Percentiles rank a stretch among this genome's conserved stretches.
Evolutionary conservation across 108 stramenopile species (phyloP).

Genomic region (Conticribra guillardii): DNA sequence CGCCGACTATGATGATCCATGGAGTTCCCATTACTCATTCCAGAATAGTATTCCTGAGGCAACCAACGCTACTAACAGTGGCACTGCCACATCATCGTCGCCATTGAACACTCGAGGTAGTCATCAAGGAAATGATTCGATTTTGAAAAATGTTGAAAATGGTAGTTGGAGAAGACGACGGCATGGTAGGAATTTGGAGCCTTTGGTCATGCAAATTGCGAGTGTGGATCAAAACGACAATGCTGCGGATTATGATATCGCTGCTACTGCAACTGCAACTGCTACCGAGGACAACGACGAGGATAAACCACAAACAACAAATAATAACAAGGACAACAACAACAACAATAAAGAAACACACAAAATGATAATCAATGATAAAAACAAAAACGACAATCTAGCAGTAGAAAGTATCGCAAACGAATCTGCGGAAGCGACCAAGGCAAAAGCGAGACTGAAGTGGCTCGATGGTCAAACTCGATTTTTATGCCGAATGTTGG

Average conservation of each 20-base stretch:
- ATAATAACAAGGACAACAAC: neutral
- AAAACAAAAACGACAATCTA: neutral
- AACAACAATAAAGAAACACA: too few relatives aligned
- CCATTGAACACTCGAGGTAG: too few relatives aligned
- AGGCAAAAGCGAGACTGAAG: slow-evolving; percentile 6
- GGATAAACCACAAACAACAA: neutral
- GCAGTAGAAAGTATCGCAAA: neutral
- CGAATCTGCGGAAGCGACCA: neutral
- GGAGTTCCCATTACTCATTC: slow-evolving; percentile 31
- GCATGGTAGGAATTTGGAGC: slow-evolving; percentile 45
- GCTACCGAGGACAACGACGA: neutral
- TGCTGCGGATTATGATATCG: neutral
- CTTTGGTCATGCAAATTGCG: slow-evolving; percentile 2
- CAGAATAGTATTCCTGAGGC: neutral
- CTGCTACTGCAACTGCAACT: neutral
- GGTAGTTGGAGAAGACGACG: slow-evolving; percentile 33
- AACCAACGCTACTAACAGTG: neutral
- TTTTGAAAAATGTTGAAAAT: slow-evolving; percentile 1
- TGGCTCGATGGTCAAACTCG: slow-evolving; percentile 39
- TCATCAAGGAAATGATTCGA: neutral
- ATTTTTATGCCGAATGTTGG: slow-evolving; percentile 29
- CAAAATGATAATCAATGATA: too few relatives aligned
- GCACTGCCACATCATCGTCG: neutral
- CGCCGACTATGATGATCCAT: slow-evolving; percentile 40
- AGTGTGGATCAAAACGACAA: neutral